phyloP scores from a whole-genome alignment of 2,329 filamentous ascomycete genomes.

The Fusarium vanettenii region DNA sequence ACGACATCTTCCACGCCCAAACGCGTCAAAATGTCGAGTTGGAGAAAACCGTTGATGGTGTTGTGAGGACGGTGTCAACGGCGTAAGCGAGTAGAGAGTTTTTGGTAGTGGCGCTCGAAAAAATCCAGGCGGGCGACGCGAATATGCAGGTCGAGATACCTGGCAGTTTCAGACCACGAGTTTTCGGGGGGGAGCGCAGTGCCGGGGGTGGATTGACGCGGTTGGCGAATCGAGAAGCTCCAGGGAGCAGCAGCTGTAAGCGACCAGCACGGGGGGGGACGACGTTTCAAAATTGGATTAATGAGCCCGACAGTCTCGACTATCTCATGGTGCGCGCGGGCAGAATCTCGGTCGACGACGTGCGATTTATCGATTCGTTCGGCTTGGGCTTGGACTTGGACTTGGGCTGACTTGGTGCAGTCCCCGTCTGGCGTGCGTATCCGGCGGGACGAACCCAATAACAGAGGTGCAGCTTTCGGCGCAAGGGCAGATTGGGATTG shows the following conservation, averaged over 20 bases:
- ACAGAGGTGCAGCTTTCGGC: constrained; percentile 39
- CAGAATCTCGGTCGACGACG: constrained; percentile 37
- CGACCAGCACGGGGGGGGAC: constrained; percentile 21
- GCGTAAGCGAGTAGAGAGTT: constrained; percentile 22
- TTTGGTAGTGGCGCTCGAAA: constrained; percentile 26
- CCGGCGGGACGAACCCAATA: constrained; percentile 36
- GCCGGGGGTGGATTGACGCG: constrained; percentile 35
- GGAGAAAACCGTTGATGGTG: constrained; percentile 14
- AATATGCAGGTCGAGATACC: constrained; percentile 46
- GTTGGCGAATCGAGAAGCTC: constrained; percentile 35
- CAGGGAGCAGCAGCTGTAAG: constrained; percentile 23
- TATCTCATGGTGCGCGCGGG: constrained; percentile 59
- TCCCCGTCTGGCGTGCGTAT: constrained; percentile 39
- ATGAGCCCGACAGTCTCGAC: constrained; percentile 48
- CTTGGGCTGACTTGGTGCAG: constrained; percentile 29
- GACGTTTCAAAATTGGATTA: constrained; percentile 46
- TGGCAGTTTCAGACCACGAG: constrained; percentile 42
- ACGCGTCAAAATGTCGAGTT: constrained; percentile 37
- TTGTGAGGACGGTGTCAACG: constrained; percentile 15
- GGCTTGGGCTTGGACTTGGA: constrained; percentile 13
- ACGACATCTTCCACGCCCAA: constrained; percentile 54
- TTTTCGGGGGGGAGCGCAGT: constrained; percentile 37
- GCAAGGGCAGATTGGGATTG: constrained; percentile 34
- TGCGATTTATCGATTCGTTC: constrained; percentile 50
- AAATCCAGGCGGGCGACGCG: constrained; percentile 38